Evolutionary conservation across 805 yeast genomes (phyloP).

Genomic region (Yarrowia hollandica): DNA sequence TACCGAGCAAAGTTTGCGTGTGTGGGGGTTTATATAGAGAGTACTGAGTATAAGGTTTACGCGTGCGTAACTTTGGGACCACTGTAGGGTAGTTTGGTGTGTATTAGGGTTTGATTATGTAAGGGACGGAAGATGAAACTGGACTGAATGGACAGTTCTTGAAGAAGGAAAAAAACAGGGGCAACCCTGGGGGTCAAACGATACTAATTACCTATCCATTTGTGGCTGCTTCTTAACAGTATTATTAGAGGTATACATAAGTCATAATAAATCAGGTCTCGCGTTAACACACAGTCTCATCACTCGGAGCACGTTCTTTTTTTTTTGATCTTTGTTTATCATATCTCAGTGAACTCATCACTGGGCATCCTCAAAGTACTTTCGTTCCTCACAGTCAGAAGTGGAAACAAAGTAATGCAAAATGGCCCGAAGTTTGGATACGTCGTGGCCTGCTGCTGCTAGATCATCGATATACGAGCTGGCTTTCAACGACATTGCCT

Average conservation of each 20-base stretch:
- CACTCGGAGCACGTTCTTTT: too few relatives aligned
- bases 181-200: too few relatives aligned
- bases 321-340: too few relatives aligned
- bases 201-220: too few relatives aligned
- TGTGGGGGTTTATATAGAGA: not conserved
- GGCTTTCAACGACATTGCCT: constrained; percentile 38
- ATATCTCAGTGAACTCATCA: too few relatives aligned
- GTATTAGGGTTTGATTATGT: not conserved
- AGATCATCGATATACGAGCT: constrained; percentile 32
- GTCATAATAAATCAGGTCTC: too few relatives aligned
- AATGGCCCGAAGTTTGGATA: constrained; percentile 31
- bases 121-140: too few relatives aligned
- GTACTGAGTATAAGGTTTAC: not conserved
- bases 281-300: too few relatives aligned
- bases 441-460: constrained; percentile 22
- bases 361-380: constrained; percentile 1
- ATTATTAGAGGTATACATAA: too few relatives aligned
- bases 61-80: not conserved
- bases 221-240: too few relatives aligned
- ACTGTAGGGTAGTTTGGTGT: constrained; percentile 3
- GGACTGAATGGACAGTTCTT: too few relatives aligned
- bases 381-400: not conserved
- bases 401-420: constrained; percentile 31
- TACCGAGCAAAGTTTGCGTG: constrained; percentile 7
- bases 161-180: too few relatives aligned